Conservation (phyloP, 2,329 filamentous ascomycete genomes). For the Neurospora sp. region DNA sequence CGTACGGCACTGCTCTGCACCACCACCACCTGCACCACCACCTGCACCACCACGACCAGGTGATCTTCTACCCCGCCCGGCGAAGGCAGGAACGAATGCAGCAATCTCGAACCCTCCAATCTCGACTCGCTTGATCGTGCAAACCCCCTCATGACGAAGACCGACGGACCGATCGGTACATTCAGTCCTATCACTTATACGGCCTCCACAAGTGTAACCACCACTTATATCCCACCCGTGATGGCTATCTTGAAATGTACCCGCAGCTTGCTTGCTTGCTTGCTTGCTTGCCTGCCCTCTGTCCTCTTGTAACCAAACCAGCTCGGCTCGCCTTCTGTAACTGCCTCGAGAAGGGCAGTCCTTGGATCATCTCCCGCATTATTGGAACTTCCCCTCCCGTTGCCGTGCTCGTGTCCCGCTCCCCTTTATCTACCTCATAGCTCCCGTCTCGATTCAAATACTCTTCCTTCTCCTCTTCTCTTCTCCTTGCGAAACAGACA, state of each 20-base stretch:
- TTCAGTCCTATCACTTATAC: neutral
- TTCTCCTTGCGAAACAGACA: conserved; percentile 12
- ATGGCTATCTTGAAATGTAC: neutral
- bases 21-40: neutral
- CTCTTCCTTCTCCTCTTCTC: conserved; percentile 9
- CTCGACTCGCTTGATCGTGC: neutral
- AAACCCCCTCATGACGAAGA: neutral
- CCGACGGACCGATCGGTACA: neutral
- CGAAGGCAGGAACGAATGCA: conserved; percentile 18
- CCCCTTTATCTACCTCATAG: conserved; percentile 7
- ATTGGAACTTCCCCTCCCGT: conserved; percentile 2
- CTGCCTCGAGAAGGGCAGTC: neutral
- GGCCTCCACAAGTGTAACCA: neutral
- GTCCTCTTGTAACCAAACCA: neutral
- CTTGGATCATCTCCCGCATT: neutral
- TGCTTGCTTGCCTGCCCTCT: neutral
- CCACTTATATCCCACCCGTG: neutral
- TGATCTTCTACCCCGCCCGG: conserved; percentile 32
- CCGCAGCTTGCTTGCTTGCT: neutral
- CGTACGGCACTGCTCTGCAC: neutral
- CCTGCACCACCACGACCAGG: conserved; percentile 4
- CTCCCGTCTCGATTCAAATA: conserved; percentile 5
- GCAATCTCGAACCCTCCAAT: conserved; percentile 3
- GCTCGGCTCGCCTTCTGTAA: conserved; percentile 1
- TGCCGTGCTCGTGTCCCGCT: conserved; percentile 5